These are phyloP conservation scores for Tricholoma terreum DNA, from an alignment of 768 basidiomycete genomes.

Conservation along the genomic window DNA sequence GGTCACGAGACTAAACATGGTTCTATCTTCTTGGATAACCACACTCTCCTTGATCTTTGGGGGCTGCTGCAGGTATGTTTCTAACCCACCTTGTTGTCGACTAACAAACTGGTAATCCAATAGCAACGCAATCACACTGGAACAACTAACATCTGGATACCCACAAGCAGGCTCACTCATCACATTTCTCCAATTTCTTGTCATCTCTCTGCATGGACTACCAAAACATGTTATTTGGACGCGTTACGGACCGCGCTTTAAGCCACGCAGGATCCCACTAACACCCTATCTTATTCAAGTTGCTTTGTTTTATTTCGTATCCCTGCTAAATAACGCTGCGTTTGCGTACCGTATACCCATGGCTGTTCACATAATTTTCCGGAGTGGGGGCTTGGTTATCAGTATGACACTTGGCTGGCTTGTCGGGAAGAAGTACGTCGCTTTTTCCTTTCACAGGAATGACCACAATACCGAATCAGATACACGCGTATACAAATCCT, in stretches of 20 bases:
- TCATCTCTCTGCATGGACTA: conserved; percentile 73
- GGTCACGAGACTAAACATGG: conserved; percentile 6
- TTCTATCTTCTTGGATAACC: conserved; percentile 46
- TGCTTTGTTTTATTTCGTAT: conserved; percentile 72
- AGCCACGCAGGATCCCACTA: conserved; percentile 66
- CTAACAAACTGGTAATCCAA: background rate
- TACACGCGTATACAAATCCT: conserved; percentile 63
- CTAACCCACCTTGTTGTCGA: background rate
- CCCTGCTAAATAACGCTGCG: conserved; percentile 86
- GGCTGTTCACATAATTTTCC: conserved; percentile 91
- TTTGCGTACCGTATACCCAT: conserved; percentile 87
- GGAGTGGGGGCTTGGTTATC: conserved; percentile 82
- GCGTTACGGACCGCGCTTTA: conserved; percentile 50
- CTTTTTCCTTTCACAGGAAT: background rate
- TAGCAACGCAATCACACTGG: conserved; percentile 78
- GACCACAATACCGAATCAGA: conserved; percentile 33
- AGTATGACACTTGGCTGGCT: conserved; percentile 81
- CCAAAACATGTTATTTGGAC: conserved; percentile 58
- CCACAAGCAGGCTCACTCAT: conserved; percentile 78
- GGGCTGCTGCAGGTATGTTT: conserved; percentile 74
- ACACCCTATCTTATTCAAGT: conserved; percentile 77
- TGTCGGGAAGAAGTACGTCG: conserved; percentile 55
- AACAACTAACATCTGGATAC: conserved; percentile 65
- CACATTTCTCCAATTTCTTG: conserved; percentile 82
- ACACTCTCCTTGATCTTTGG: conserved; percentile 80